Base-by-base conservation (phyloP, 441 rosid species). In the Dalechampia spathulata region DNA sequence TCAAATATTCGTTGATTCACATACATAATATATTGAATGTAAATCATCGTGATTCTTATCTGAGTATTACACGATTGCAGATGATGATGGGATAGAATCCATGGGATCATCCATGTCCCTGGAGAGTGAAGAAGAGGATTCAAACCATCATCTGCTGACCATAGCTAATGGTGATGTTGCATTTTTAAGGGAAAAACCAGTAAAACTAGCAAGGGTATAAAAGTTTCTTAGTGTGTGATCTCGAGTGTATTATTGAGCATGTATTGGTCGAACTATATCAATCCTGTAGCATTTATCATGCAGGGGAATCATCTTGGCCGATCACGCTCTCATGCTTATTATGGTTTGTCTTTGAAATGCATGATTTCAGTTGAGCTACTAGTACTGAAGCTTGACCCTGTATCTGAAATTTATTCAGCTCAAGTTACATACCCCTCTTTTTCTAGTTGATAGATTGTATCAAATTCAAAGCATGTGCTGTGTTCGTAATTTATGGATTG, bases 131-230 rank as follows among this genome's bases (percentile, higher is more conserved):
- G 83, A 64, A 49, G 87, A 76, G 69, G 81, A 65, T 56, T 67
- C 75, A 63, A 72, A 74, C 71, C 86, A 82, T 56, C 86, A 79
- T 68, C 80, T 83, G 61, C 76, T 86, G 60, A 72, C 81, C 15
- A 28, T 59, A 44, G 74, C 78, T 3, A 81, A 78, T 47, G 77
- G 83, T 44, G 86, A 86, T 26, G 55, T 83, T 65, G 83, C 77
- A 52, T 78, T 78, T 69, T 65, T 83, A 66, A 72, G 72, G 72
- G 88, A 86, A 58, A 81, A 78, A 70, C 81, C 86, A 22, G 75
- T 79, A 58, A 76, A 75, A 68, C 66, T 82, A 68, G 78, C 85
- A 16, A 83, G 69, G 70, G 87, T 75, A 50, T 79, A 74, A 74
- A 56, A 15, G 50, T 60, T 52, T 54, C 40, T 41, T 65, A 47